Base-by-base conservation (phyloP, 1,284 basidiomycete species). In the Singerocomus inundabilis region DNA sequence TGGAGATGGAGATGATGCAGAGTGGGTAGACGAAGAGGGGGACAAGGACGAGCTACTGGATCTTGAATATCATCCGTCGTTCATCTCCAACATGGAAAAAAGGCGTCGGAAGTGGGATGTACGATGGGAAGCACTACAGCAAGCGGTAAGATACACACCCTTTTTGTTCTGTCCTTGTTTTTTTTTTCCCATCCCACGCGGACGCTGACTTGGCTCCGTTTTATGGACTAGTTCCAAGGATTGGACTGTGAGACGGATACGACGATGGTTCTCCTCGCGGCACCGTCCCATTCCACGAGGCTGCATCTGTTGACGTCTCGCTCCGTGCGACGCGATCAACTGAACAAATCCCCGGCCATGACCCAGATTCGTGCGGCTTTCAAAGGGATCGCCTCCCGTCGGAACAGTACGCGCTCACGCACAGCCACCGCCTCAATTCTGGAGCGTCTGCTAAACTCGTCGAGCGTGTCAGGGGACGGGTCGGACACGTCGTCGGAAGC, bases 171-270 rank as follows among this genome's bases (percentile, higher is more conserved):
- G 12, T 28, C 12, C 32, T 45, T 44, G 4, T 10, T 46, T 11
- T 4, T 42, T 46, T 16, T 39, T 41, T 24, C 37, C 13, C 21
- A 6, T 8, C 9, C 21, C 21, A 21, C 21, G 21, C 3, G 15
- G 11, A 33, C 15, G 34, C 31, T 54, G 21, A 21, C 21, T 21
- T 21, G 21, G 21, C 21, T 21, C 21, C 21, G 21, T 21, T 21
- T 21, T 21, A 21, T 21, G 21, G 33, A 36, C 49, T 59, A 90
- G 87, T 85, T 91, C 76, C 84, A 87, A 69, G 76, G 77, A 29
- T 70, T 91, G 18, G 88, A 91, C 68, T 76, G 85, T 42, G 85
- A 89, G 67, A 91, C 88, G 5, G 88, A 90, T 58, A 74, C 86
- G 12, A 89, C 85, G 0, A 76, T 90, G 70, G 67, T 90, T 28